phyloP scores from a whole-genome alignment of 345 rosid species.

The Citrus maxima region DNA sequence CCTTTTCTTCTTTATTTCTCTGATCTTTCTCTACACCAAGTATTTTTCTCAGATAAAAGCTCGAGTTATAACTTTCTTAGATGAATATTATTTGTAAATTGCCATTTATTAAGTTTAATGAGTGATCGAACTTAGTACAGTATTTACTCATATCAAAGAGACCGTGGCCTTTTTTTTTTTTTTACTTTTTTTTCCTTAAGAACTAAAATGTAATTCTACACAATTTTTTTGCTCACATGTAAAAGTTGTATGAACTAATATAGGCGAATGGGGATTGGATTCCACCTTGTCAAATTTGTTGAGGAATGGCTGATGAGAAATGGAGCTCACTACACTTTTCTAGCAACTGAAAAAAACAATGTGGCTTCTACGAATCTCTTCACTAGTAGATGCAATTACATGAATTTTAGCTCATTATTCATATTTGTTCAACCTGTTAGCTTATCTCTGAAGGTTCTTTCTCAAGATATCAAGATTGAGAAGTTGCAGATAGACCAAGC shows the following conservation, averaged over 20 bases:
- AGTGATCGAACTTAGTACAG: too few species aligned
- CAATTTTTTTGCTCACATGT: not conserved
- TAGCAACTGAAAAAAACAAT: constrained; percentile 49
- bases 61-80: too few species aligned
- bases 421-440: constrained; percentile 38
- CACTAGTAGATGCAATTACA: constrained; percentile 31
- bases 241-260: not conserved
- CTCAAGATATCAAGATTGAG: constrained; percentile 30
- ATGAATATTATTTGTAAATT: too few species aligned
- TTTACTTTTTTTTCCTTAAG: too few species aligned
- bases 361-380: constrained; percentile 53
- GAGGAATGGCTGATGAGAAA: constrained; percentile 50
- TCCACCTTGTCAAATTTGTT: constrained; percentile 42
- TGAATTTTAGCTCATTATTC: constrained; percentile 25
- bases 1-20: too few species aligned
- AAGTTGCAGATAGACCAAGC: constrained; percentile 46
- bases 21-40: too few species aligned
- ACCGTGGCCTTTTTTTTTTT: too few species aligned
- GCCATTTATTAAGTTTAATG: too few species aligned
- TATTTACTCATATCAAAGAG: not conserved
- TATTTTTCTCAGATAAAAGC: too few species aligned
- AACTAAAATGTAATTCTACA: too few species aligned
- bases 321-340: constrained; percentile 42
- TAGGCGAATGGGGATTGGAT: constrained; percentile 60
- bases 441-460: constrained; percentile 8